Percentiles rank a stretch among this genome's conserved stretches.
phyloP scores from a whole-genome alignment of 495 filamentous ascomycete species.

The Xylaria palmicola region DNA sequence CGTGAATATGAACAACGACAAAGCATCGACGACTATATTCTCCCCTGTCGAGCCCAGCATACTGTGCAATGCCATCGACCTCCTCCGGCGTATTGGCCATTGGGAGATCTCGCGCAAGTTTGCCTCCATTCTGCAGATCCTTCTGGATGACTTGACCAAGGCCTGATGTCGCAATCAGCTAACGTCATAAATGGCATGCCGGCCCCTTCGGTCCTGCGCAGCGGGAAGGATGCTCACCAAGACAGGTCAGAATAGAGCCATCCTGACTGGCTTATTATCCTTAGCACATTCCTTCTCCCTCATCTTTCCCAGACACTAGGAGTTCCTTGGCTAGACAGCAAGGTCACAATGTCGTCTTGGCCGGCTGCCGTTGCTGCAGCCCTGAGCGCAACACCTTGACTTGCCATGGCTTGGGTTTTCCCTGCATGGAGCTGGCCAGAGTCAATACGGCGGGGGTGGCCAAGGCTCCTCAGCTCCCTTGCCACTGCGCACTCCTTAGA shows the following conservation, averaged over 20 bases:
- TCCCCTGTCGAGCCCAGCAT: conserved; percentile 14
- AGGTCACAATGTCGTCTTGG: background rate
- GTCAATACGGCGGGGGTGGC: background rate
- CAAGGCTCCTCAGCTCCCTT: background rate
- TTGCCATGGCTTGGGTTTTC: background rate
- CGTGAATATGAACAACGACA: conserved; percentile 1
- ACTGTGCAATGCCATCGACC: conserved; percentile 26
- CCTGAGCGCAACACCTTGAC: too few species aligned
- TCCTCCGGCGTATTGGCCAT: conserved; percentile 35
- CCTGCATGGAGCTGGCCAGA: background rate
- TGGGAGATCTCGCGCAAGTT: conserved; percentile 39
- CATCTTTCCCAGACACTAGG: background rate
- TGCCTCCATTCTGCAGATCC: conserved; percentile 20
- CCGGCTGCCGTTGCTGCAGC: background rate
- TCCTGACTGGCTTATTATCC: background rate
- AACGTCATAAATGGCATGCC: background rate
- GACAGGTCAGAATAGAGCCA: background rate
- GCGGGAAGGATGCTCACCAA: background rate
- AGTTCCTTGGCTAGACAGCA: background rate
- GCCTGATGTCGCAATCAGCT: background rate
- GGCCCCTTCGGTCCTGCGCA: background rate
- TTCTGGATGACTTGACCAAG: conserved; percentile 13
- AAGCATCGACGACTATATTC: conserved; percentile 5
- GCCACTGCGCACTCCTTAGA: background rate
- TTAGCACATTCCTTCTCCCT: background rate